Base-by-base conservation (phyloP, 1,139 yeast species). In the Diutina scorzettiae region DNA sequence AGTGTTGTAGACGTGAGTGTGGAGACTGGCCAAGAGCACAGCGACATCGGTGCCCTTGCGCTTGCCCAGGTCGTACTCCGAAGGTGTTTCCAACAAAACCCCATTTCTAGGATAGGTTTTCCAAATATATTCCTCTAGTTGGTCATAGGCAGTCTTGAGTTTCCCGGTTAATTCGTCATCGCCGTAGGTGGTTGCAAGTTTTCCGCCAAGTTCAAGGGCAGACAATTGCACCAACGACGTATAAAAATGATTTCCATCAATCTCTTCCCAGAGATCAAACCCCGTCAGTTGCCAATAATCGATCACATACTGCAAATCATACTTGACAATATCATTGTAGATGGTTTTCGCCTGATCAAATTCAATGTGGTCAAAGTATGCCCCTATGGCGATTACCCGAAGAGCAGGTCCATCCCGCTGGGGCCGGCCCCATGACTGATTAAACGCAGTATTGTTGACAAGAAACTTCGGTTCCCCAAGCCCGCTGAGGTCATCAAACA, bases 191-290 rank as follows among this genome's bases (percentile, higher is more conserved):
- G 55, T 43, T 1, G 82, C 75, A 29, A 76, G 54, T 4, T 55
- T 48, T 2, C 76, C 57, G 0, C 91, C 95, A 47, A 73, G 64
- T 41, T 68, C 63, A 34, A 89, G 53, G 0, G 95, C 81, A 47
- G 78, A 72, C 44, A 84, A 64, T 56, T 86, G 96, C 2, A 80
- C 76, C 51, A 83, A 60, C 5, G 82, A 66, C 0, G 95, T 87
- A 58, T 84, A 89, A 50, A 86, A 79, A 59, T 89, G 96, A 42
- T 64, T 53, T 0, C 87, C 76, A 44, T 76, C 56, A 37, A 83
- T 65, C 59, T 91, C 98, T 62, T 91, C 98, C 98, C 98, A 91
- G 42, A 89, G 64, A 60, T 91, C 98, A 62, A 84, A 91, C 14
- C 87, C 81, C 3, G 62, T 59, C 20, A 61, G 55, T 9, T 63